phyloP scores from a whole-genome alignment of 129 eudicot species.

The Ambrosia artemisiifolia region DNA sequence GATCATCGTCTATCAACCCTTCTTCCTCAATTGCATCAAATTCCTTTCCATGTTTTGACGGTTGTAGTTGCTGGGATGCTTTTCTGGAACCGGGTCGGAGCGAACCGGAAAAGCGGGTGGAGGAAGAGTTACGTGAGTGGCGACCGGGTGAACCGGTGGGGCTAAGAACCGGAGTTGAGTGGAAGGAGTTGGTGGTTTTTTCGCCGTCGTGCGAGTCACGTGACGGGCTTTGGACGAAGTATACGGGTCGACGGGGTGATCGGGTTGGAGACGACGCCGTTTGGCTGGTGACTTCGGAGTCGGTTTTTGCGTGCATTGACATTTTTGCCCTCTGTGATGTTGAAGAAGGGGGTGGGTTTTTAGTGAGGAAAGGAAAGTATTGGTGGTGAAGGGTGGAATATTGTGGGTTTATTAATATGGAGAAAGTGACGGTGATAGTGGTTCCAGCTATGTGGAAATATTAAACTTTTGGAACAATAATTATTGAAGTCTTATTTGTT shows the following conservation, averaged over 20 bases:
- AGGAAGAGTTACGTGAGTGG: slow-evolving; percentile 90
- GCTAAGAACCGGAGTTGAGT: slow-evolving; percentile 90
- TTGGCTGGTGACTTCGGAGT: slow-evolving; percentile 92
- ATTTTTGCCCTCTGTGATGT: slow-evolving; percentile 13
- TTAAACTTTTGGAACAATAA: too few relatives aligned
- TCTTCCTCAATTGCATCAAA: slow-evolving; percentile 98
- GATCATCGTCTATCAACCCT: slow-evolving; percentile 77
- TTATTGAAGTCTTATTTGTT: too few relatives aligned
- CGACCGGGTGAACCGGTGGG: slow-evolving; percentile 98
- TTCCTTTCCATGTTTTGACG: slow-evolving; percentile 49
- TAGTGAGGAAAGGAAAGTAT: neutral
- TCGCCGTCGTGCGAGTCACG: slow-evolving; percentile 99
- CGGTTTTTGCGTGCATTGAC: slow-evolving; percentile 89
- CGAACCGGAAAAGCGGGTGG: slow-evolving; percentile 95
- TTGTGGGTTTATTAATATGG: neutral
- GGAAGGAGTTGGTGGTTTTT: slow-evolving; percentile 90
- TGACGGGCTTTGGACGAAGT: slow-evolving; percentile 95
- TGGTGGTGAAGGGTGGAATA: too few relatives aligned
- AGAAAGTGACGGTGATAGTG: too few relatives aligned
- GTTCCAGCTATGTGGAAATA: too few relatives aligned
- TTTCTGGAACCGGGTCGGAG: slow-evolving; percentile 83
- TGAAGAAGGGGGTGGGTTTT: neutral
- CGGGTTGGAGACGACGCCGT: slow-evolving; percentile 87
- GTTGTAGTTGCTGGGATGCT: slow-evolving; percentile 32
- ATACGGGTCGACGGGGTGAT: slow-evolving; percentile 73